These are phyloP conservation scores for Takashimella koratensis DNA, from an alignment of 1,284 basidiomycete genomes.

Conservation along the genomic window DNA sequence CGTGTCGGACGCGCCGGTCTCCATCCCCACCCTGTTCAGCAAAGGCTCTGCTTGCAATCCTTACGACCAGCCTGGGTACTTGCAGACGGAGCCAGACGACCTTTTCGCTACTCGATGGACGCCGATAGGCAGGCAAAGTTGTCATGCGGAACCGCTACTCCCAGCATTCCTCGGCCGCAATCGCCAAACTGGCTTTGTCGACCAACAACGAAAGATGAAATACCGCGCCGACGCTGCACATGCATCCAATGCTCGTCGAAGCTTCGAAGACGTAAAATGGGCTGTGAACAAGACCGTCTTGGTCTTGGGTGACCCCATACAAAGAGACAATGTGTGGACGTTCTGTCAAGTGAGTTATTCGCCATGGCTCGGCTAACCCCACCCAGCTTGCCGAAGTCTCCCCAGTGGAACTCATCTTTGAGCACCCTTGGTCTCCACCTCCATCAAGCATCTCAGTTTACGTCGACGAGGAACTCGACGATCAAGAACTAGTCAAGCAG, in stretches of 20 bases:
- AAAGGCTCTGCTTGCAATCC: no score
- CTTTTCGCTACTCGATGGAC: slow-evolving; percentile 18
- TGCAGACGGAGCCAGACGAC: background rate
- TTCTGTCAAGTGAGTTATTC: slow-evolving; percentile 19
- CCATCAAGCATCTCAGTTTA: background rate
- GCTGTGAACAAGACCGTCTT: slow-evolving; percentile 15
- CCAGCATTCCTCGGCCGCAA: background rate
- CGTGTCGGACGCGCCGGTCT: no score
- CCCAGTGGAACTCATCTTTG: slow-evolving; percentile 12
- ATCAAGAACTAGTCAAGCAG: background rate
- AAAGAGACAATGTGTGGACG: slow-evolving; percentile 8
- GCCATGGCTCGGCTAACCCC: no score
- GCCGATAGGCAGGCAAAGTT: slow-evolving; percentile 5
- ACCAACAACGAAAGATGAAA: background rate
- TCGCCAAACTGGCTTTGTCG: background rate
- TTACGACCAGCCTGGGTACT: slow-evolving; percentile 2
- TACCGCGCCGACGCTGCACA: no score
- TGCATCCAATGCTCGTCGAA: slow-evolving; percentile 7
- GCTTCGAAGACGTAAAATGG: slow-evolving; percentile 17
- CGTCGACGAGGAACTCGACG: background rate
- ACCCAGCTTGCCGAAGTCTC: no score
- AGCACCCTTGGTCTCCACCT: slow-evolving; percentile 15
- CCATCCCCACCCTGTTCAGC: no score
- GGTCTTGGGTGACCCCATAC: slow-evolving; percentile 14
- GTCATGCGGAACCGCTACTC: slow-evolving; percentile 5